These are phyloP conservation scores for Beauveria caledonica DNA, from an alignment of 2,329 filamentous ascomycete species.

Conservation along the genomic window DNA sequence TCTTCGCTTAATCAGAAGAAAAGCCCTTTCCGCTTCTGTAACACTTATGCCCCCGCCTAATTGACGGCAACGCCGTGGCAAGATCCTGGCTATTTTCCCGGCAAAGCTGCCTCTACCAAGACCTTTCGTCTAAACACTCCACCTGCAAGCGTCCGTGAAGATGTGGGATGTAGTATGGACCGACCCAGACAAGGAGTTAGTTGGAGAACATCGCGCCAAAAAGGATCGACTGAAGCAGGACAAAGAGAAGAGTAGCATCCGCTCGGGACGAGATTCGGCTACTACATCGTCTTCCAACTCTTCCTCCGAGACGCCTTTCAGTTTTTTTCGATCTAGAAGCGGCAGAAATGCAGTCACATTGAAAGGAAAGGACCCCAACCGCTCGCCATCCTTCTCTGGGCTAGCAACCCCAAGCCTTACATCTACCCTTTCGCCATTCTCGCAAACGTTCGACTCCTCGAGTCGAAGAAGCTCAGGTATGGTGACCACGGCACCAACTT, in stretches of 20 bases:
- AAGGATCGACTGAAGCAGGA: conserved; percentile 29
- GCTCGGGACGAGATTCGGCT: conserved; percentile 23
- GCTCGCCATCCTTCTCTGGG: conserved; percentile 17
- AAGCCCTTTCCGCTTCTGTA: not conserved
- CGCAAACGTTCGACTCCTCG: conserved; percentile 18
- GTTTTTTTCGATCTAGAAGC: conserved; percentile 11
- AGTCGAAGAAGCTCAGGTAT: conserved; percentile 19
- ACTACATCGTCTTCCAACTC: conserved; percentile 15
- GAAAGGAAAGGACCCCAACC: conserved; percentile 14
- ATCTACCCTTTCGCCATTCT: conserved; percentile 21
- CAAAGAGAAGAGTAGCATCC: conserved; percentile 19
- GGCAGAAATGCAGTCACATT: conserved; percentile 17
- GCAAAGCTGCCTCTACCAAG: not conserved
- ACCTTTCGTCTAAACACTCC: not conserved
- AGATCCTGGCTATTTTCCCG: not conserved
- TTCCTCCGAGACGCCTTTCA: conserved; percentile 12
- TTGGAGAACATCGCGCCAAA: conserved; percentile 43
- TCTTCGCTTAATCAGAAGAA: not conserved
- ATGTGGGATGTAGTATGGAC: conserved; percentile 57
- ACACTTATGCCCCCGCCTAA: not conserved
- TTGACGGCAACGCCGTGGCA: not conserved
- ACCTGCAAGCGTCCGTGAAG: conserved; percentile 10
- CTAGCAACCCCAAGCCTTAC: conserved; percentile 19
- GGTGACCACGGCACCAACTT: conserved; percentile 9
- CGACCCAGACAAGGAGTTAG: conserved; percentile 43